Evolutionary conservation across 1,284 basidiomycete species (phyloP).

Genomic region (Sanghuangporus sanghuang): DNA sequence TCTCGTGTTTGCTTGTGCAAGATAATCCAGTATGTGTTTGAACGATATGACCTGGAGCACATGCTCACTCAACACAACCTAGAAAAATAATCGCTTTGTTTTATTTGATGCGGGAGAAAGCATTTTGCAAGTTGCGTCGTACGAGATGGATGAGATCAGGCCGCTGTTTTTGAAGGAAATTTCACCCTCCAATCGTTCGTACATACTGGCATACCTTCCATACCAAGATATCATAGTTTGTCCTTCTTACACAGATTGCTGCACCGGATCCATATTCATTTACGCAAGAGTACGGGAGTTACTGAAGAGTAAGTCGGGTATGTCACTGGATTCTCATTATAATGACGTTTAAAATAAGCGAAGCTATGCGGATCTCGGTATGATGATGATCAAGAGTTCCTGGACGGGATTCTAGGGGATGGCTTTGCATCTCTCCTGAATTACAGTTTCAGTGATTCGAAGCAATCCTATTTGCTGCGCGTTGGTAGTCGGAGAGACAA

Average conservation of each 20-base stretch:
- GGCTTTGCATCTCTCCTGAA: slow-evolving; percentile 76
- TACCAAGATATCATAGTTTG: neutral
- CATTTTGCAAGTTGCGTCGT: slow-evolving; percentile 73
- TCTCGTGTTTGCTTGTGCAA: slow-evolving; percentile 67
- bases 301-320: neutral
- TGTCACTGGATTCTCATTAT: neutral
- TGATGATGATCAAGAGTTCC: slow-evolving; percentile 56
- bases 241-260: slow-evolving; percentile 44
- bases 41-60: slow-evolving; percentile 36
- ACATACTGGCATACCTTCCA: neutral
- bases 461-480: slow-evolving; percentile 61
- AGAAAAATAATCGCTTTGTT: slow-evolving; percentile 63
- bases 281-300: slow-evolving; percentile 27
- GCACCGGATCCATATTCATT: slow-evolving; percentile 77
- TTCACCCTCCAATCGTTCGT: slow-evolving; percentile 66
- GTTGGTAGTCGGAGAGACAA: slow-evolving; percentile 76
- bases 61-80: neutral
- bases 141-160: slow-evolving; percentile 57
- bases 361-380: slow-evolving; percentile 32
- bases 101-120: slow-evolving; percentile 79
- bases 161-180: slow-evolving; percentile 74
- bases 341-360: neutral
- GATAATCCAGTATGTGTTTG: slow-evolving; percentile 66
- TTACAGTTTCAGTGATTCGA: slow-evolving; percentile 49
- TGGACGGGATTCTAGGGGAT: slow-evolving; percentile 60